These are phyloP conservation scores for Ceratobasidium sp. DNA, from an alignment of 1,284 basidiomycete genomes.

Conservation along the genomic window DNA sequence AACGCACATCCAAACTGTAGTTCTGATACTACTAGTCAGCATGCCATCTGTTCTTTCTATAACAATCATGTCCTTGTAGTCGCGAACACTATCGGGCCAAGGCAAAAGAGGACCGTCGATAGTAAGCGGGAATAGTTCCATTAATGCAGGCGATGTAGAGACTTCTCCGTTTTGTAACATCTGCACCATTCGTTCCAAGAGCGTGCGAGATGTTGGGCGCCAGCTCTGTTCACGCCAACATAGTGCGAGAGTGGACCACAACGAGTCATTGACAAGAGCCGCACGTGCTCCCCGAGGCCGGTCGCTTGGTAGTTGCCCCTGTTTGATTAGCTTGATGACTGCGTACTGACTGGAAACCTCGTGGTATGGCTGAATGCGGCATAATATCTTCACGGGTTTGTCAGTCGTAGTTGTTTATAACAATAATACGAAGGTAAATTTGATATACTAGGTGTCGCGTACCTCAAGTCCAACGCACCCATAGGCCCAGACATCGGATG, in stretches of 20 bases:
- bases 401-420: not conserved
- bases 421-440: not conserved
- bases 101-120: not conserved
- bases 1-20: slow-evolving; percentile 27
- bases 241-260: slow-evolving; percentile 14
- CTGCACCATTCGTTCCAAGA: slow-evolving; percentile 23
- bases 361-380: slow-evolving; percentile 35
- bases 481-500: slow-evolving; percentile 43
- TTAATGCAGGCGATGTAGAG: not conserved
- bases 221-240: slow-evolving; percentile 40
- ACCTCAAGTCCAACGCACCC: slow-evolving; percentile 39
- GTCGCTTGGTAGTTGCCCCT: slow-evolving; percentile 32
- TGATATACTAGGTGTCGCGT: not conserved
- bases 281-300: slow-evolving; percentile 31
- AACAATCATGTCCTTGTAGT: not conserved
- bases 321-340: slow-evolving; percentile 22
- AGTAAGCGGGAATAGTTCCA: slow-evolving; percentile 2
- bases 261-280: slow-evolving; percentile 20
- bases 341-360: not conserved
- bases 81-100: slow-evolving; percentile 11
- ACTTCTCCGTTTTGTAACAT: slow-evolving; percentile 38
- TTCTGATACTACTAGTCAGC: slow-evolving; percentile 4
- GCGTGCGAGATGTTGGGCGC: slow-evolving; percentile 26
- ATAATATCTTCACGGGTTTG: slow-evolving; percentile 19
- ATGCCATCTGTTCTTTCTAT: not conserved